Conservation (phyloP, 441 rosid genomes). For the Theobroma grandiflorum region DNA sequence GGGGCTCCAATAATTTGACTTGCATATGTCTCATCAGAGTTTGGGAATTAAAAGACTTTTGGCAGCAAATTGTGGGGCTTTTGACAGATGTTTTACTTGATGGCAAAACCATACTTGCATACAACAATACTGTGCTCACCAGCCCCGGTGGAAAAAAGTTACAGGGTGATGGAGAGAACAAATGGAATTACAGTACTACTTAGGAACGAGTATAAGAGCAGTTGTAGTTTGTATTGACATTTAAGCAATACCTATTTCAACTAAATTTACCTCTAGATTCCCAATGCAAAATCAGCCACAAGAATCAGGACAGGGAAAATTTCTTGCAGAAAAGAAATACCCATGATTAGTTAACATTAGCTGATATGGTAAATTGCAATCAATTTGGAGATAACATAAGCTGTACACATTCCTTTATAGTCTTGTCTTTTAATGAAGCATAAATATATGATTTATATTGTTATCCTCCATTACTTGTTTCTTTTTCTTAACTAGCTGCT, state of each 20-base stretch:
- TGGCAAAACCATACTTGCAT: neutral
- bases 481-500: conserved; percentile 17
- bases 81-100: conserved; percentile 28
- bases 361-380: conserved; percentile 31
- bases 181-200: neutral
- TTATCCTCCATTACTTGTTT: neutral
- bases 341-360: conserved; percentile 28
- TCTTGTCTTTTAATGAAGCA: conserved; percentile 23
- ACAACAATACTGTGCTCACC: neutral
- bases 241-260: conserved; percentile 32
- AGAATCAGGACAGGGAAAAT: conserved; percentile 15
- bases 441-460: neutral
- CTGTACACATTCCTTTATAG: conserved; percentile 9
- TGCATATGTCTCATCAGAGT: conserved; percentile 33
- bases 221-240: conserved; percentile 25
- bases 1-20: conserved; percentile 38
- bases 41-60: conserved; percentile 22
- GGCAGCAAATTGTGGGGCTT: conserved; percentile 33
- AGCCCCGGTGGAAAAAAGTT: neutral
- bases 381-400: conserved; percentile 33
- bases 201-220: neutral
- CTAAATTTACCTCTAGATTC: conserved; percentile 39
- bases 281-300: conserved; percentile 28
- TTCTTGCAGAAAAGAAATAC: conserved; percentile 29
- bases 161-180: neutral